Evolutionary conservation across 2,329 filamentous ascomycete species (phyloP).

Genomic region (Ceratocystis papillata): DNA sequence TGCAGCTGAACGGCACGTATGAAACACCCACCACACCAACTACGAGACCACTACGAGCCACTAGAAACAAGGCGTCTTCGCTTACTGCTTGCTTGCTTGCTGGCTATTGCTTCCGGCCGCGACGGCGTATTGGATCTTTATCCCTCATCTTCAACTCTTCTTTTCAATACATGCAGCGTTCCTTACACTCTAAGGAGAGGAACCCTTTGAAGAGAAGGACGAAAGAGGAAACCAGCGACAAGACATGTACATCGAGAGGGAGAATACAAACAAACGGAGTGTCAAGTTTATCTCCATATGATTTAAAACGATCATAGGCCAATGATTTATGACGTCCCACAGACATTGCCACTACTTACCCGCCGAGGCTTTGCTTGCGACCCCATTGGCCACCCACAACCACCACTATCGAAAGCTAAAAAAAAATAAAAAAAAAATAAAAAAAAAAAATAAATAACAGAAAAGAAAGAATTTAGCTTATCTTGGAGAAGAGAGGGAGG

Average conservation of each 20-base stretch:
- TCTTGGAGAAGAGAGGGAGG: too few species aligned
- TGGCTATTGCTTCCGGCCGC: too few species aligned
- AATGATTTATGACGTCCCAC: not conserved
- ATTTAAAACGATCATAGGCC: not conserved
- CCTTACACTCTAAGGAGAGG: not conserved
- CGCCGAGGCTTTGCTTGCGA: not conserved
- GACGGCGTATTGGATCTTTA: not conserved
- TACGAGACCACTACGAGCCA: not conserved
- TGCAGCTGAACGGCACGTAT: not conserved
- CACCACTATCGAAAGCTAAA: not conserved
- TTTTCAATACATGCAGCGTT: not conserved
- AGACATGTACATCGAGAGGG: not conserved
- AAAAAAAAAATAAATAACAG: too few species aligned
- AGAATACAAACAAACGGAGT: not conserved
- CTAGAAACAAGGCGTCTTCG: slow-evolving; percentile 1
- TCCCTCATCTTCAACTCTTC: not conserved
- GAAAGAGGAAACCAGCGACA: not conserved
- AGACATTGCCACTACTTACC: not conserved
- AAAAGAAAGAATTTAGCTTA: too few species aligned
- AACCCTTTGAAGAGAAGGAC: not conserved
- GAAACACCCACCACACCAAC: slow-evolving; percentile 1
- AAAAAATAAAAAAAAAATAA: too few species aligned
- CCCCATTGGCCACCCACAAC: not conserved
- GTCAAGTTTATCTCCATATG: not conserved
- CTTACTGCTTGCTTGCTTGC: too few species aligned